phyloP scores from a whole-genome alignment of 108 stramenopile genomes.

The Fistulifera solaris region DNA sequence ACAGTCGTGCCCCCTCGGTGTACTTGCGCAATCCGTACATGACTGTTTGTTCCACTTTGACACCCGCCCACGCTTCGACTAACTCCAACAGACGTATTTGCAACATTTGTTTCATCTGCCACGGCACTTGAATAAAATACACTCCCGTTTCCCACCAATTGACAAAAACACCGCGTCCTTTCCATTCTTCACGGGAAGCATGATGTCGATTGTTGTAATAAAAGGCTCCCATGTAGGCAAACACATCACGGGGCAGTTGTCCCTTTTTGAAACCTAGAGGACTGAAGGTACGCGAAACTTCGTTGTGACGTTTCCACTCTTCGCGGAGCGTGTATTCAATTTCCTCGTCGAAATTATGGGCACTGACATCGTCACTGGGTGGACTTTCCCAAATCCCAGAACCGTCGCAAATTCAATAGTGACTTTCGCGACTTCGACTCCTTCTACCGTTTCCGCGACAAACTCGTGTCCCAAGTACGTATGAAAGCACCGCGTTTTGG shows the following conservation, averaged over 20 bases:
- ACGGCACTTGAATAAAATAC: conserved; percentile 65
- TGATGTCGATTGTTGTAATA: conserved; percentile 73
- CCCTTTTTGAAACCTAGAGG: conserved; percentile 61
- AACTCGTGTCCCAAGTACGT: conserved; percentile 54
- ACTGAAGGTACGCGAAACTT: conserved; percentile 45
- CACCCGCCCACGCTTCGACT: conserved; percentile 86
- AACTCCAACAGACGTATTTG: conserved; percentile 51
- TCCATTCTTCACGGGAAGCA: conserved; percentile 70
- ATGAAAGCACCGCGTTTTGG: conserved; percentile 38
- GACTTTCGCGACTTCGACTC: conserved; percentile 23
- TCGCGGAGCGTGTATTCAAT: conserved; percentile 25
- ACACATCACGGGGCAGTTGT: conserved; percentile 55
- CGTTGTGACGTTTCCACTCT: conserved; percentile 49
- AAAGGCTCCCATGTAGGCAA: conserved; percentile 68
- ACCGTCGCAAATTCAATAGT: conserved; percentile 35
- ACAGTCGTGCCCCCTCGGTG: conserved; percentile 49
- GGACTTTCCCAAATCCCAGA: conserved; percentile 36
- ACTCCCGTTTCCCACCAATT: conserved; percentile 84
- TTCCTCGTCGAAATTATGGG: conserved; percentile 34
- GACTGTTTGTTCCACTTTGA: conserved; percentile 49
- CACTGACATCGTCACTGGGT: conserved; percentile 19
- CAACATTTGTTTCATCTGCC: conserved; percentile 53
- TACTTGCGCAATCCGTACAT: conserved; percentile 88
- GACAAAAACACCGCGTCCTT: conserved; percentile 66
- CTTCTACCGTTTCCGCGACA: conserved; percentile 26